Evolutionary conservation across 768 basidiomycete genomes (phyloP).

Genomic region (Podaxis rugospora): DNA sequence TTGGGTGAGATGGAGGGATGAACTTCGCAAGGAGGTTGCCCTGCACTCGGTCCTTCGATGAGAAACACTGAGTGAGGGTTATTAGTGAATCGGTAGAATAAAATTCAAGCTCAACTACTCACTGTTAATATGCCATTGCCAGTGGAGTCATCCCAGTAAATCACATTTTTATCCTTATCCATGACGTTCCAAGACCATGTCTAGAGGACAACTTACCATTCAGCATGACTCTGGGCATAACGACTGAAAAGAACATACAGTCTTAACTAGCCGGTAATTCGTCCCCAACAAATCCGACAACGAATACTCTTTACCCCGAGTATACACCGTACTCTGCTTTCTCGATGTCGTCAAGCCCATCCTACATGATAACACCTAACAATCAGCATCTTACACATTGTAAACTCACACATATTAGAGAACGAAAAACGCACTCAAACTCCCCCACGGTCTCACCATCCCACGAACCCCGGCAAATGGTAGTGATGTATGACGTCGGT

Average conservation of each 20-base stretch:
- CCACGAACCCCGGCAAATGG: constrained; percentile 33
- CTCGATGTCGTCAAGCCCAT: constrained; percentile 10
- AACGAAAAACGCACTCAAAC: constrained; percentile 34
- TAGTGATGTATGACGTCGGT: constrained; percentile 43
- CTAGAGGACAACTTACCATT: constrained; percentile 11
- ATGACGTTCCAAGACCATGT: constrained; percentile 32
- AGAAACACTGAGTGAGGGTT: constrained; percentile 29
- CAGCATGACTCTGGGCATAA: background rate
- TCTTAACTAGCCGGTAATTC: constrained; percentile 3
- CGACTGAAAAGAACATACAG: background rate
- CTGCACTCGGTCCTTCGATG: constrained; percentile 31
- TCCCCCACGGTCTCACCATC: constrained; percentile 42
- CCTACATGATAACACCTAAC: background rate
- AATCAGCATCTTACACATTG: background rate
- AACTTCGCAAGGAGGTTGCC: constrained; percentile 34
- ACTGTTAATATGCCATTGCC: constrained; percentile 26
- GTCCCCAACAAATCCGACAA: constrained; percentile 8
- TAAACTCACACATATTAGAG: too few relatives aligned
- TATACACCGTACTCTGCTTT: constrained; percentile 6
- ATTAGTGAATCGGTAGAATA: background rate
- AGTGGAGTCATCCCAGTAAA: constrained; percentile 31
- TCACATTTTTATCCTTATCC: constrained; percentile 20
- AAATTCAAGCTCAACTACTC: constrained; percentile 7
- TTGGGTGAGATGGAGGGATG: constrained; percentile 27
- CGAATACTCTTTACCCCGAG: constrained; percentile 5